Evolutionary conservation across 345 rosid genomes (phyloP).

Genomic region (Citrus trifoliata): DNA sequence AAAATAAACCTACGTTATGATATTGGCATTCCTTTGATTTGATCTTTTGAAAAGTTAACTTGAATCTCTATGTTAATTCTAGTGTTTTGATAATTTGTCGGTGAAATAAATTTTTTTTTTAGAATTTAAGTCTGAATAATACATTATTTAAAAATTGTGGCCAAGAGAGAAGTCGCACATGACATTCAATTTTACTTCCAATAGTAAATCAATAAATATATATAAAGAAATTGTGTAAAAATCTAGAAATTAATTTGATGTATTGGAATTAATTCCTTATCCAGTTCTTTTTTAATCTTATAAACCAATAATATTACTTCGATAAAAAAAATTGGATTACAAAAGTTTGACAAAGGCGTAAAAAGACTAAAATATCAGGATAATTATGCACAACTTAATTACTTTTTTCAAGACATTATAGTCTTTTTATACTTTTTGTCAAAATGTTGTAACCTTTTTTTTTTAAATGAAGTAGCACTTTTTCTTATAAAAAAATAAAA

Average conservation of each 20-base stretch:
- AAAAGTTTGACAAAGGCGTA: too few relatives aligned
- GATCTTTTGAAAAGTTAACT: not conserved
- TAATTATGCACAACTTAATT: too few relatives aligned
- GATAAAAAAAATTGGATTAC: too few relatives aligned
- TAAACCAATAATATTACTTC: too few relatives aligned
- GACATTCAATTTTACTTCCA: not conserved
- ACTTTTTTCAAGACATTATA: too few relatives aligned
- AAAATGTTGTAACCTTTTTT: too few relatives aligned
- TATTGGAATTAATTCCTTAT: not conserved
- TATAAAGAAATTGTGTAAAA: too few relatives aligned
- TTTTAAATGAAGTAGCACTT: too few relatives aligned
- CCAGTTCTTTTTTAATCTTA: not conserved
- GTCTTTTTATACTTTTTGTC: too few relatives aligned
- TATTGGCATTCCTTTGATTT: not conserved
- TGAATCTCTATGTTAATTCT: not conserved
- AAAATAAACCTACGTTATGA: not conserved
- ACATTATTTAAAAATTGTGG: not conserved
- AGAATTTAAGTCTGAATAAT: not conserved
- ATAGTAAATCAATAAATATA: not conserved
- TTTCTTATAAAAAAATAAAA: too few relatives aligned
- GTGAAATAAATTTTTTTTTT: not conserved
- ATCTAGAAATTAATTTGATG: not conserved
- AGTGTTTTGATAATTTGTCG: not conserved
- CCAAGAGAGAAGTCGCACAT: not conserved
- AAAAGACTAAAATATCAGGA: too few relatives aligned